These are phyloP conservation scores for Solanum phureja DNA, from an alignment of 257 asterid species.

Conservation along the genomic window DNA sequence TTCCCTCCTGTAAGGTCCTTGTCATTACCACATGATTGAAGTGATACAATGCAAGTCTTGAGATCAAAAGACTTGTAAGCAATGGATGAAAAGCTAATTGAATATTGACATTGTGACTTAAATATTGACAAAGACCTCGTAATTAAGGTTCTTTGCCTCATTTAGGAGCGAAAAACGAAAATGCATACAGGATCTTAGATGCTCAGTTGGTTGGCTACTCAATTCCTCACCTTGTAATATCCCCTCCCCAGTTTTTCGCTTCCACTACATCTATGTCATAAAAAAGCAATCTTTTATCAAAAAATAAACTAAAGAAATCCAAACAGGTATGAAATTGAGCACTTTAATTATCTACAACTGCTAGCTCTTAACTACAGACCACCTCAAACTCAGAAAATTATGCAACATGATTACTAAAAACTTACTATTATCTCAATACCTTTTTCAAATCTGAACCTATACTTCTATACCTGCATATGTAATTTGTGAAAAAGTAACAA, in stretches of 20 bases:
- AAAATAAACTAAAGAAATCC: background rate
- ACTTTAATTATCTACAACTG: background rate
- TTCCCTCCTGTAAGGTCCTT: slow-evolving; percentile 37
- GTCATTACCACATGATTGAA: slow-evolving; percentile 55
- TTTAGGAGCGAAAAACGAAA: background rate
- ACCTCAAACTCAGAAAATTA: background rate
- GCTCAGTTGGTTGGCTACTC: background rate
- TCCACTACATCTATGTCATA: background rate
- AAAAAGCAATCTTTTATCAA: background rate
- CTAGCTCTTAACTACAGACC: background rate
- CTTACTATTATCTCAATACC: background rate
- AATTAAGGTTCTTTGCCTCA: background rate
- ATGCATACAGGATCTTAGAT: background rate
- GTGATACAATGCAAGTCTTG: slow-evolving; percentile 32
- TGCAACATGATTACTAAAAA: background rate
- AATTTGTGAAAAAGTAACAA: background rate
- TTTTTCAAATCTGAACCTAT: background rate
- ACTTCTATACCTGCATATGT: background rate
- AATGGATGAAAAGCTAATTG: slow-evolving; percentile 24
- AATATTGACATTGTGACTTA: slow-evolving; percentile 1
- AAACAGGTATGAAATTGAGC: background rate
- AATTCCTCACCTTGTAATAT: background rate
- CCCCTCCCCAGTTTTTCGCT: background rate
- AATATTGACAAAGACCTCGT: background rate
- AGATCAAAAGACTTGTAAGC: slow-evolving; percentile 11